Evolutionary conservation across 179 eudicot genomes (phyloP).

Genomic region (Beta corolliflora): DNA sequence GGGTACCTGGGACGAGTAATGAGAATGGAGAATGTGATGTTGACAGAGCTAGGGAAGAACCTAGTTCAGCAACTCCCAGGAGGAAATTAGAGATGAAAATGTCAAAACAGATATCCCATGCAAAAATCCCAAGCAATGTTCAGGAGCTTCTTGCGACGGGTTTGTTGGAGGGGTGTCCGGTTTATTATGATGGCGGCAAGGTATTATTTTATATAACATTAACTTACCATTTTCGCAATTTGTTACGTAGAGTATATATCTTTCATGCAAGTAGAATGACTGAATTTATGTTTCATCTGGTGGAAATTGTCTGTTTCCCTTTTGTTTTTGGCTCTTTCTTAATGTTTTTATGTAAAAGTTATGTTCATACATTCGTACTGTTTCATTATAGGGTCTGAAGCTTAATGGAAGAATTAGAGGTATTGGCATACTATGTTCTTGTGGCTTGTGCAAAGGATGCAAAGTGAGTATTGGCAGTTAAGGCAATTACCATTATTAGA

Average conservation of each 20-base stretch:
- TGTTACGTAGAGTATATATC: neutral
- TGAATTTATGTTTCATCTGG: neutral
- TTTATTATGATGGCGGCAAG: conserved; percentile 75
- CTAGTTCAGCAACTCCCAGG: conserved; percentile 32
- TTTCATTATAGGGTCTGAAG: conserved; percentile 46
- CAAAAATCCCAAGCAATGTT: conserved; percentile 51
- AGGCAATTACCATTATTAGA: conserved; percentile 7
- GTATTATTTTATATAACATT: conserved; percentile 33
- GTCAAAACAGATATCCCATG: conserved; percentile 50
- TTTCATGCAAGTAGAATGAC: conserved; percentile 1
- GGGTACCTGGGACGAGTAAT: conserved; percentile 17
- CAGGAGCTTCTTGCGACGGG: conserved; percentile 86
- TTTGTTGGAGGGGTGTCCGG: conserved; percentile 80
- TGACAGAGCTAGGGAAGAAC: conserved; percentile 25
- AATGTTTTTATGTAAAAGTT: neutral
- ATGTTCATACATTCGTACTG: conserved; percentile 5
- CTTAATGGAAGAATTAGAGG: conserved; percentile 76
- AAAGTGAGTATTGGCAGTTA: conserved; percentile 52
- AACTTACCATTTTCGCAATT: neutral
- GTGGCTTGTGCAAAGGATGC: conserved; percentile 67
- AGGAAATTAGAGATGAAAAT: conserved; percentile 59
- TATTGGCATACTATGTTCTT: conserved; percentile 72
- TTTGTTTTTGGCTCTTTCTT: neutral
- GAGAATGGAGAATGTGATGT: conserved; percentile 32
- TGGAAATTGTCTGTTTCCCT: neutral